Conservation (phyloP, 1,284 basidiomycete species). For the Phellopilus nigrolimitatus region DNA sequence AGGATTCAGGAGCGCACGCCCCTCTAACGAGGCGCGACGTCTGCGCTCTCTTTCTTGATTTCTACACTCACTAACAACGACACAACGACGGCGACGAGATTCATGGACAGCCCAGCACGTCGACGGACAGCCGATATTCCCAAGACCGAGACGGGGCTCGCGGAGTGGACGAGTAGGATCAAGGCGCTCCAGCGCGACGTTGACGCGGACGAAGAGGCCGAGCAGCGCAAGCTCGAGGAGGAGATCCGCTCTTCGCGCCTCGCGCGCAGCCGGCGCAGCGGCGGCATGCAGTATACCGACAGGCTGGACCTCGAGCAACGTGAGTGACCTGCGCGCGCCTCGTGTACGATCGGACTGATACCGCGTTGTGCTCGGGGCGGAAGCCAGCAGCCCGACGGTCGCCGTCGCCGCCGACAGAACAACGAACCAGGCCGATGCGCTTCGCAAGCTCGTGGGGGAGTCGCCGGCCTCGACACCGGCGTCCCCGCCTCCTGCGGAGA, state of each 20-base stretch:
- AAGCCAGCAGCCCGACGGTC: constrained; percentile 2
- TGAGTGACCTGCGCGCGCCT: constrained; percentile 4
- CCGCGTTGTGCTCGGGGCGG: background rate
- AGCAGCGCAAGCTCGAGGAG: constrained; percentile 66
- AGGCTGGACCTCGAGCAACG: background rate
- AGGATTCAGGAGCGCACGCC: too few species aligned
- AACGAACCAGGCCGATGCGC: constrained; percentile 41
- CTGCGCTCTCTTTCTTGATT: background rate
- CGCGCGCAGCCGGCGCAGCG: constrained; percentile 59
- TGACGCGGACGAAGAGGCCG: constrained; percentile 71
- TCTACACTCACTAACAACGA: background rate
- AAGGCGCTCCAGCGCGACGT: constrained; percentile 73
- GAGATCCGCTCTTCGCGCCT: constrained; percentile 69
- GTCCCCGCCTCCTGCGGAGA: constrained; percentile 7
- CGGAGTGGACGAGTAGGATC: constrained; percentile 77
- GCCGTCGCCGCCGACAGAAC: constrained; percentile 25
- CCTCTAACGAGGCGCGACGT: background rate
- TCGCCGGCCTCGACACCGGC: background rate
- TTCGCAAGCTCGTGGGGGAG: constrained; percentile 37
- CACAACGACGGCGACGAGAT: background rate
- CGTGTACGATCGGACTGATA: background rate
- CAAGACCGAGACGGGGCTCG: constrained; percentile 55
- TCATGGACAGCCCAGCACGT: constrained; percentile 27
- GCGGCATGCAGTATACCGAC: constrained; percentile 37
- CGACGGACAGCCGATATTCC: constrained; percentile 38